Percentiles rank a stretch among this genome's conserved stretches.
Conservation (phyloP, 257 asterid species). For the Ehretia macrophylla region DNA sequence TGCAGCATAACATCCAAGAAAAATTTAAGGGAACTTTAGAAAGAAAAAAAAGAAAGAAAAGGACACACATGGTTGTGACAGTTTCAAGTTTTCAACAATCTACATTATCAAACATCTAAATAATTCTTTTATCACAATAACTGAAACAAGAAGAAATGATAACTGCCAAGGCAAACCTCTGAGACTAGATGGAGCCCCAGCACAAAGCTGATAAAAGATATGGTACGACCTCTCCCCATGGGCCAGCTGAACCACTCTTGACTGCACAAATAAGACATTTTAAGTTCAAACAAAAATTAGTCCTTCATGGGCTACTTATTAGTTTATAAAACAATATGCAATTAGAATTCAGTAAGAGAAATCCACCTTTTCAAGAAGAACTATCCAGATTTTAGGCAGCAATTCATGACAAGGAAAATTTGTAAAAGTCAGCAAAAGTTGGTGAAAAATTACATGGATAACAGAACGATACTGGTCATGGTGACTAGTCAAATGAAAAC, state of each 20-base stretch:
- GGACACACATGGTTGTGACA: no score
- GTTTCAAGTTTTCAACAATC: no score
- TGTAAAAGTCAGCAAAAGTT: conserved; percentile 17
- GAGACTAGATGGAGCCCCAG: conserved; percentile 75
- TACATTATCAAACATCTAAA: no score
- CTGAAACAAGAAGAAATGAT: no score
- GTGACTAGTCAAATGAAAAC: conserved; percentile 16
- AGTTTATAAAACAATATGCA: conserved; percentile 16
- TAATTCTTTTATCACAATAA: no score
- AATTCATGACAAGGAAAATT: background rate
- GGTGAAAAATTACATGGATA: conserved; percentile 7
- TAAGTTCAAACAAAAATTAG: conserved; percentile 20
- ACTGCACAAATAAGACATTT: conserved; percentile 48
- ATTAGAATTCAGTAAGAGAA: conserved; percentile 15
- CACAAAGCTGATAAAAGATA: conserved; percentile 91
- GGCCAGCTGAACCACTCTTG: conserved; percentile 76
- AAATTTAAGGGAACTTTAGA: no score
- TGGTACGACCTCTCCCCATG: conserved; percentile 87
- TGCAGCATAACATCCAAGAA: no score
- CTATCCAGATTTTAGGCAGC: conserved; percentile 32
- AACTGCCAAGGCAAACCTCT: conserved; percentile 45
- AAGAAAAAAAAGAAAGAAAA: no score
- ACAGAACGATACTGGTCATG: background rate
- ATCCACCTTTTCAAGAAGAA: conserved; percentile 92
- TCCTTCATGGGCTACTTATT: conserved; percentile 4